Conservation (phyloP, 768 basidiomycete genomes). For the Rhodosporidiobolus sp. region DNA sequence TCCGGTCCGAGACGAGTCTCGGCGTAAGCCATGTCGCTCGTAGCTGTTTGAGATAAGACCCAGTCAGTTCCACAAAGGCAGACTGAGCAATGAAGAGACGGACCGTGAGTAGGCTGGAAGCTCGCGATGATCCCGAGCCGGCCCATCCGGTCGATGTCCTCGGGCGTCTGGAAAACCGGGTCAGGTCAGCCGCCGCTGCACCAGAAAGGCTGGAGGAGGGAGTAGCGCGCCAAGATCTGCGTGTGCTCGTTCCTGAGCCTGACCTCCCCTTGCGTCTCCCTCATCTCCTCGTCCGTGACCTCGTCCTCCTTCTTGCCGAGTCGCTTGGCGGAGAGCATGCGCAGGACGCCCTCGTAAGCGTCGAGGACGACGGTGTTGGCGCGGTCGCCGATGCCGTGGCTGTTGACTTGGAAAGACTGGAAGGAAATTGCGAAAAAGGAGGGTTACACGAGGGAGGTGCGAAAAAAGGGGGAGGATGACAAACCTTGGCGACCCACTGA, state of each 20-base stretch:
- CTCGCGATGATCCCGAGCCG: conserved; percentile 80
- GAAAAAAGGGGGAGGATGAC: conserved; percentile 11
- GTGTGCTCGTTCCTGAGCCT: conserved; percentile 88
- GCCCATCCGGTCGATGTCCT: conserved; percentile 68
- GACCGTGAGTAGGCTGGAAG: conserved; percentile 82
- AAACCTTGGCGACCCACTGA: conserved; percentile 25
- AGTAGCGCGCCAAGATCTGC: conserved; percentile 63
- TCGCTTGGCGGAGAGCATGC: background rate
- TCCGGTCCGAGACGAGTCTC: conserved; percentile 74
- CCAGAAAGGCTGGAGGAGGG: background rate
- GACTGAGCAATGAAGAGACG: background rate
- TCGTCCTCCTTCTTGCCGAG: background rate
- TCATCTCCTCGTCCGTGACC: conserved; percentile 6
- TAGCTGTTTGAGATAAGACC: conserved; percentile 52
- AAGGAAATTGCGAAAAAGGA: too few relatives aligned
- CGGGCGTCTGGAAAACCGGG: conserved; percentile 46
- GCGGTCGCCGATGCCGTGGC: conserved; percentile 60
- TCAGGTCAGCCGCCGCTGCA: too few relatives aligned
- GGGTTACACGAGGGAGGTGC: too few relatives aligned
- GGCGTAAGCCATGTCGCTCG: conserved; percentile 89
- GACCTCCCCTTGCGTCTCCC: conserved; percentile 21
- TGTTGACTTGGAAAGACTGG: conserved; percentile 38
- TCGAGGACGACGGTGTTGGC: conserved; percentile 80
- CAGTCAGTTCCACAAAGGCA: background rate
- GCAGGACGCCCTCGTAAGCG: conserved; percentile 70